Conservation (phyloP, 257 asterid genomes). For the Dorcoceras hygrometricum region DNA sequence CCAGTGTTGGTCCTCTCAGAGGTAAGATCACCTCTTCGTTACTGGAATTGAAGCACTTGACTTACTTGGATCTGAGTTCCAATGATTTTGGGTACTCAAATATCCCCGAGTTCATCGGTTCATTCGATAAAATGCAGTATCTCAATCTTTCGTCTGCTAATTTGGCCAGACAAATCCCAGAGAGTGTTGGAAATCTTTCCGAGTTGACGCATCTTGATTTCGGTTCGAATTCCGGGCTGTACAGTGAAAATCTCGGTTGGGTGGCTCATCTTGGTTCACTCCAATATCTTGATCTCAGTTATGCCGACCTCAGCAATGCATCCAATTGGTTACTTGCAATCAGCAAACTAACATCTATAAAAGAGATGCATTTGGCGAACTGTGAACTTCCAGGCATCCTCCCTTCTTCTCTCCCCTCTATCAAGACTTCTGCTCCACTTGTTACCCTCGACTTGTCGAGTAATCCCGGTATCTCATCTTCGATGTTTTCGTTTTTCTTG, state of each 20-base stretch:
- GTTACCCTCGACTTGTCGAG: too few relatives aligned
- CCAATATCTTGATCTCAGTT: constrained; percentile 10
- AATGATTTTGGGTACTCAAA: constrained; percentile 10
- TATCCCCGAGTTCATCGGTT: constrained; percentile 20
- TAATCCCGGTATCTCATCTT: too few relatives aligned
- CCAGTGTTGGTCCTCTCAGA: not conserved
- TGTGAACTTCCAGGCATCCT: not conserved
- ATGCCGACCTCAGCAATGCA: not conserved
- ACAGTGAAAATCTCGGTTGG: constrained; percentile 21
- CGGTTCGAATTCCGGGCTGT: not conserved
- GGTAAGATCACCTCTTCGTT: constrained; percentile 21
- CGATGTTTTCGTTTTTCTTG: too few relatives aligned
- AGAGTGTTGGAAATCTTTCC: constrained; percentile 19
- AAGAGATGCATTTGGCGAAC: not conserved
- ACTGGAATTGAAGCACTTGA: constrained; percentile 10
- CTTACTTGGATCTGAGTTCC: constrained; percentile 16
- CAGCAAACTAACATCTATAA: not conserved
- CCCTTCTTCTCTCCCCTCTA: not conserved
- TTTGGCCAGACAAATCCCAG: constrained; percentile 11
- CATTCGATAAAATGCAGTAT: not conserved
- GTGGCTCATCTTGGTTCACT: constrained; percentile 7
- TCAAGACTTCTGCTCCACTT: too few relatives aligned
- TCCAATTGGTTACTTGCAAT: constrained; percentile 11
- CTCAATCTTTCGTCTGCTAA: constrained; percentile 1
- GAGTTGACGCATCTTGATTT: constrained; percentile 13